Base-by-base conservation (phyloP, 2,329 filamentous ascomycete species). In the Clarireedia monteithiana region DNA sequence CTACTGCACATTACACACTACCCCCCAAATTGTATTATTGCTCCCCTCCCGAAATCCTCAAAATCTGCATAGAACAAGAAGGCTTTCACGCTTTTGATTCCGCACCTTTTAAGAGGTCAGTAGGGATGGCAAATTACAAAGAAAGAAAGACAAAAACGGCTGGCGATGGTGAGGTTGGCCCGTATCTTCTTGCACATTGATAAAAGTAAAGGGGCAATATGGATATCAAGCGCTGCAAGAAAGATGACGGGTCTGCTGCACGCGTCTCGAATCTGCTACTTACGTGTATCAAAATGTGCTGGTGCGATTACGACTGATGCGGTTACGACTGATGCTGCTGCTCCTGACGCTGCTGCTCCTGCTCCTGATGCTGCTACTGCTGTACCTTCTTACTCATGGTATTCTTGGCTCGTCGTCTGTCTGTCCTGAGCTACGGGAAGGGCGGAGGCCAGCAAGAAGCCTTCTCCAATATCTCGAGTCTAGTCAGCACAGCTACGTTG, bases 11-110 rank as follows among this genome's bases (percentile, higher is more conserved):
- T 17, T 10, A 40, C 17, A 40, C 39, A 14, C 2, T 10, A 40
- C 14, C 4, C 27, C 51, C n/a, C 47, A 45, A 10, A 50, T 40
- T 44, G 36, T 50, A 55, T 47, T 50, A 55, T 47, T 48, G 54
- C 42, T 24, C 24, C 15, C 51, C 38, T 36, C 34, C 39, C 39
- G 23, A 51, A 48, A 30, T 30, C 49, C 39, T 53, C 53, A 45
- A 50, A 40, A 53, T 55, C 42, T 55, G 53, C 53, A 7, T 55
- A 46, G 53, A 55, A 17, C 39, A 46, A 30, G 20, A 51, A 51
- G 53, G 44, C 26, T 50, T 30, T n/a, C 27, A 12, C 7, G 53
- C 53, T 51, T 55, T 51, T 51, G 39, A n/a, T 30, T 55, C 30
- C 26, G 52, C 46, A 50, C n/a, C 36, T 40, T 45, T 45, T 45